Evolutionary conservation across 345 rosid species (phyloP).

Genomic region (Arabis alpina): DNA sequence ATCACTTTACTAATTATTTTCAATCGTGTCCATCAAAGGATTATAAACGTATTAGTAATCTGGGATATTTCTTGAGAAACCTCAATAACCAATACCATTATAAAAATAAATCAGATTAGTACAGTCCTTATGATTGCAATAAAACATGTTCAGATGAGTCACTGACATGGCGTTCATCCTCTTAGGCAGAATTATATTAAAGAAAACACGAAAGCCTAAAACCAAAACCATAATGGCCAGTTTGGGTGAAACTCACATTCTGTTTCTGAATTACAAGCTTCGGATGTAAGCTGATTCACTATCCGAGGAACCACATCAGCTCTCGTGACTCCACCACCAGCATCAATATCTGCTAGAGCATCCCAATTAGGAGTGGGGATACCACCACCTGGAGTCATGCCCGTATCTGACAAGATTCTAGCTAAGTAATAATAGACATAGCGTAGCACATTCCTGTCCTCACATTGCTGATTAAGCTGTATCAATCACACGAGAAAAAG

Average conservation of each 20-base stretch:
- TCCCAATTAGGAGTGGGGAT: constrained; percentile 99
- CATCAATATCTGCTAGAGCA: constrained; percentile 98
- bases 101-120: constrained; percentile 14
- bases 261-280: constrained; percentile 72
- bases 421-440: constrained; percentile 99
- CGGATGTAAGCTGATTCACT: constrained; percentile 74
- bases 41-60: background rate
- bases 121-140: background rate
- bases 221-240: constrained; percentile 10
- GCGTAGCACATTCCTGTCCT: constrained; percentile 87
- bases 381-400: constrained; percentile 94
- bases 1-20: constrained; percentile 16
- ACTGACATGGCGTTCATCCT: background rate
- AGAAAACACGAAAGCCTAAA: constrained; percentile 25
- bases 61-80: constrained; percentile 20
- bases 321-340: constrained; percentile 96
- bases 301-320: constrained; percentile 98
- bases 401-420: constrained; percentile 88
- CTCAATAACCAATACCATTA: constrained; percentile 25
- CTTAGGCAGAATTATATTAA: constrained; percentile 10
- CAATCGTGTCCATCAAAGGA: constrained; percentile 10
- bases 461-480: constrained; percentile 98
- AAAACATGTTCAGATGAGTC: constrained; percentile 22
- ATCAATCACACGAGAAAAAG: constrained; percentile 37
- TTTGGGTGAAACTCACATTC: constrained; percentile 60